Evolutionary conservation across 805 yeast genomes (phyloP).

Genomic region (Teunomyces kruisii): DNA sequence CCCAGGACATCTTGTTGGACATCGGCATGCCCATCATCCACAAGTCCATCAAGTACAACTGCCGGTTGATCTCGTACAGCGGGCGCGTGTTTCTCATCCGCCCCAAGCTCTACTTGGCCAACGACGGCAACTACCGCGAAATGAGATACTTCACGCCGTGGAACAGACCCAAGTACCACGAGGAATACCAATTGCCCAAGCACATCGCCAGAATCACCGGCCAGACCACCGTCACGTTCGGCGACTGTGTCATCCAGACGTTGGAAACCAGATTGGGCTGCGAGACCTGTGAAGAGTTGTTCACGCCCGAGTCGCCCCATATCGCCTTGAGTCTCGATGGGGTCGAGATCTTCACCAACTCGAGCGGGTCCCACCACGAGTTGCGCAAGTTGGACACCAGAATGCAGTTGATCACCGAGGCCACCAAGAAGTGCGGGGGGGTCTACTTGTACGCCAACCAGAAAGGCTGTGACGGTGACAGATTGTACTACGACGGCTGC

Average conservation of each 20-base stretch:
- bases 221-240: slow-evolving; percentile 72
- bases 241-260: slow-evolving; percentile 87
- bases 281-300: slow-evolving; percentile 96
- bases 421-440: slow-evolving; percentile 96
- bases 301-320: slow-evolving; percentile 96
- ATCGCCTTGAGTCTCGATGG: slow-evolving; percentile 91
- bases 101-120: slow-evolving; percentile 91
- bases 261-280: slow-evolving; percentile 90
- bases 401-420: slow-evolving; percentile 81
- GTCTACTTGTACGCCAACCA: slow-evolving; percentile 92
- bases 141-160: slow-evolving; percentile 97
- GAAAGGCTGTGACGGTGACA: slow-evolving; percentile 97
- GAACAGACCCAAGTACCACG: slow-evolving; percentile 76
- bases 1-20: slow-evolving; percentile 78
- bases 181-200: slow-evolving; percentile 71
- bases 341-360: slow-evolving; percentile 94
- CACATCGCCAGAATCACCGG: slow-evolving; percentile 63
- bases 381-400: slow-evolving; percentile 85
- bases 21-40: slow-evolving; percentile 94
- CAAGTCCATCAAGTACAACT: slow-evolving; percentile 85
- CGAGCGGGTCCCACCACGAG: slow-evolving; percentile 98
- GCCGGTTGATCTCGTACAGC: slow-evolving; percentile 80
- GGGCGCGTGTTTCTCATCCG: slow-evolving; percentile 80
- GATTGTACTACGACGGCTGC: slow-evolving; percentile 95
- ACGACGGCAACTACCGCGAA: slow-evolving; percentile 97